Evolutionary conservation across 148 eudicot species (phyloP).

Genomic region (Limonium bicolor): DNA sequence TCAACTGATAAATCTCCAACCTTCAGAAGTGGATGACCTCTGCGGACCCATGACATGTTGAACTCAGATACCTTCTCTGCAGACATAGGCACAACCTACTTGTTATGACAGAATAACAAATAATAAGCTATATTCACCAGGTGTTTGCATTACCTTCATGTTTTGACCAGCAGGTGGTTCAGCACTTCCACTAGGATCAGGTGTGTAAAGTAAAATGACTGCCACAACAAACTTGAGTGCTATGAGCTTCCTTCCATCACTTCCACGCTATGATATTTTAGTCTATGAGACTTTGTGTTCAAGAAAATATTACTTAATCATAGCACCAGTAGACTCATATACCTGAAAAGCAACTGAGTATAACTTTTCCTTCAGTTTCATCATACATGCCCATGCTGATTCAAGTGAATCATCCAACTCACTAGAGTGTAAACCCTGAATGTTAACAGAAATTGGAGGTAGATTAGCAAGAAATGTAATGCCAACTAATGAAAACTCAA

Average conservation of each 20-base stretch:
- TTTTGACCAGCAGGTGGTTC: slow-evolving; percentile 49
- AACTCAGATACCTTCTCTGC: slow-evolving; percentile 44
- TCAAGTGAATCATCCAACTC: slow-evolving; percentile 47
- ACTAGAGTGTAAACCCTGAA: slow-evolving; percentile 55
- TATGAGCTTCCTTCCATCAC: slow-evolving; percentile 64
- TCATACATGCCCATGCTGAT: slow-evolving; percentile 68
- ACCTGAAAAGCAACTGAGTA: slow-evolving; percentile 81
- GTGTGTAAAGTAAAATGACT: slow-evolving; percentile 68
- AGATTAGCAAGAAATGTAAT: no score
- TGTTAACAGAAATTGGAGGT: no score
- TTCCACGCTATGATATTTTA: slow-evolving; percentile 59
- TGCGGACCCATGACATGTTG: slow-evolving; percentile 85
- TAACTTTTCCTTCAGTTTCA: slow-evolving; percentile 71
- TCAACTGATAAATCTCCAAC: slow-evolving; percentile 76
- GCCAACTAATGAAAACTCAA: no score
- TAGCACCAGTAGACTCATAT: slow-evolving; percentile 11
- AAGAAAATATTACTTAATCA: neutral
- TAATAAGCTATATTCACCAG: slow-evolving; percentile 3
- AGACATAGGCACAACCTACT: neutral
- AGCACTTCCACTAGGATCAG: slow-evolving; percentile 62
- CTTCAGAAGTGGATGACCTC: slow-evolving; percentile 81
- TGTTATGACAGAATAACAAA: slow-evolving; percentile 6
- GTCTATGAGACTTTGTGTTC: no score
- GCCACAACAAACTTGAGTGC: slow-evolving; percentile 84
- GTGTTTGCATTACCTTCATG: slow-evolving; percentile 35